Conservation (phyloP, 2,329 filamentous ascomycete genomes). For the Penicillium griseofulvum region DNA sequence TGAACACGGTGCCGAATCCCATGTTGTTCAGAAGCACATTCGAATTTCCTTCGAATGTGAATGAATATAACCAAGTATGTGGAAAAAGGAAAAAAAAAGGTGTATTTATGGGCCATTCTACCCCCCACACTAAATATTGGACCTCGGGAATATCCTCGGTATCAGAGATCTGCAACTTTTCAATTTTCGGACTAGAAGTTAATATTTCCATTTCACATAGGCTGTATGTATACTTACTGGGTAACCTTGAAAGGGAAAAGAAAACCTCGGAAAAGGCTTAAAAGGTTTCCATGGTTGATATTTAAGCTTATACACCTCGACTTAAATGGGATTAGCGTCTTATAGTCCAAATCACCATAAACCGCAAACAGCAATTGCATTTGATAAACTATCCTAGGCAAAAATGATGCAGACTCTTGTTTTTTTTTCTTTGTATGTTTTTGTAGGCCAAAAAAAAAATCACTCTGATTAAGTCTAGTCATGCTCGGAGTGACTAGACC, state of each 20-base stretch:
- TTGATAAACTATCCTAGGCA: constrained; percentile 14
- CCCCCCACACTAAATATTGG: background rate
- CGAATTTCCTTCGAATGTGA: background rate
- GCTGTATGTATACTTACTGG: too few relatives aligned
- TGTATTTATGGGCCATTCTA: background rate
- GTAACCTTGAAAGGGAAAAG: too few relatives aligned
- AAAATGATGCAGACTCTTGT: constrained; percentile 1
- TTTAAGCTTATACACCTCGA: background rate
- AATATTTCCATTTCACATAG: background rate
- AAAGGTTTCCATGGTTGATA: background rate
- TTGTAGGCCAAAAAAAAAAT: constrained; percentile 5
- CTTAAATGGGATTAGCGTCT: background rate
- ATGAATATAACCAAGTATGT: background rate
- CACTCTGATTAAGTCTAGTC: constrained; percentile 18
- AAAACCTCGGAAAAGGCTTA: too few relatives aligned
- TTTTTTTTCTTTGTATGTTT: constrained; percentile 11
- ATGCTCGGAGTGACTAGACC: constrained; percentile 18
- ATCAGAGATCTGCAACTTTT: background rate
- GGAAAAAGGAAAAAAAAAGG: background rate
- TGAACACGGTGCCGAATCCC: constrained; percentile 17
- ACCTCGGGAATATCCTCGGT: background rate
- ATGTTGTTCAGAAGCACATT: constrained; percentile 10
- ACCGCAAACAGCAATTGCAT: constrained; percentile 11
- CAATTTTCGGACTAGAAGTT: background rate
- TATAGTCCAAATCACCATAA: too few relatives aligned